Conservation (phyloP, 2,329 filamentous ascomycete genomes). For the Emergomyces pasteurianus region DNA sequence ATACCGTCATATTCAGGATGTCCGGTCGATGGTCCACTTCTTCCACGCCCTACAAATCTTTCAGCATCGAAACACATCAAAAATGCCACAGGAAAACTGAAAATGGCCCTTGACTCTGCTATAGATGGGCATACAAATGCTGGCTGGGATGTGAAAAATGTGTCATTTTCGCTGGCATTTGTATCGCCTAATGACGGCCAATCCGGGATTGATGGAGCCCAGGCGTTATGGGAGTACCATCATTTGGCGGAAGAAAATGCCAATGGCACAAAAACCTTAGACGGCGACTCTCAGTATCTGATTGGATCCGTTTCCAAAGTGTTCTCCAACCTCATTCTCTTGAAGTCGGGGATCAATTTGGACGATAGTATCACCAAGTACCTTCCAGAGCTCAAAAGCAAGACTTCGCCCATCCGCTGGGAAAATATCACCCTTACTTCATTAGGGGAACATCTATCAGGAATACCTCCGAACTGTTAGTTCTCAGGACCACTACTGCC, state of each 20-base stretch:
- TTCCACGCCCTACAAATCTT: conserved; percentile 23
- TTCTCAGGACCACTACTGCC: not conserved
- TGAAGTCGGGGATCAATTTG: conserved; percentile 25
- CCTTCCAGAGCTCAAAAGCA: conserved; percentile 21
- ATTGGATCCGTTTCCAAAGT: conserved; percentile 33
- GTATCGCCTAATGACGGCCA: conserved; percentile 20
- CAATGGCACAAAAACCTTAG: conserved; percentile 22
- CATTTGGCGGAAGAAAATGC: conserved; percentile 25
- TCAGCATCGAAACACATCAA: conserved; percentile 17
- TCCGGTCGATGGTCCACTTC: conserved; percentile 14
- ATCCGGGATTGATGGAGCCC: conserved; percentile 7
- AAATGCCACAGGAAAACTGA: conserved; percentile 20
- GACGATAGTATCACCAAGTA: conserved; percentile 25
- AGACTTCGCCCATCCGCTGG: conserved; percentile 22
- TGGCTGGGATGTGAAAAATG: conserved; percentile 26
- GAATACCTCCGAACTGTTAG: conserved; percentile 28
- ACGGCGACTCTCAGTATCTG: conserved; percentile 31
- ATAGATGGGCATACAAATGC: conserved; percentile 21
- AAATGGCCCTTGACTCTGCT: conserved; percentile 19
- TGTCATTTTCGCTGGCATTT: conserved; percentile 30
- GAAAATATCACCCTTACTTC: conserved; percentile 27
- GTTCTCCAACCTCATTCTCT: conserved; percentile 26
- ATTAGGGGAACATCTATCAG: conserved; percentile 28
- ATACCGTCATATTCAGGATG: conserved; percentile 10
- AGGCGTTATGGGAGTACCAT: conserved; percentile 33